Conservation (phyloP, 2,329 filamentous ascomycete species). For the Fusarium pilosicola region DNA sequence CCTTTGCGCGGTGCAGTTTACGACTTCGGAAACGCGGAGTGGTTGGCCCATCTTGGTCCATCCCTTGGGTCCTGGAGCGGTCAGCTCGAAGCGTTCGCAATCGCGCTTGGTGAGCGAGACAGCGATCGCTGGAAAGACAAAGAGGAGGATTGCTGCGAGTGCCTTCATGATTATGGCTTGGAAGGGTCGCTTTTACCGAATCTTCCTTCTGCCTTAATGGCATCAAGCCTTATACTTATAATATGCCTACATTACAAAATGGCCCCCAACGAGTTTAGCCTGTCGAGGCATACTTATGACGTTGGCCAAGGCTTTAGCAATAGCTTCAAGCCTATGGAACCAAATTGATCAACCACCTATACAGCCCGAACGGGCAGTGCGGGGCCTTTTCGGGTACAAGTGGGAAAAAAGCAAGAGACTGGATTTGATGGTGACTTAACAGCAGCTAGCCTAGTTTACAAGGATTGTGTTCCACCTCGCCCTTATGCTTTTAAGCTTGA, state of each 20-base stretch:
- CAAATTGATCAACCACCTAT: too few relatives aligned
- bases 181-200: too few relatives aligned
- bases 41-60: background rate
- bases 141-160: too few relatives aligned
- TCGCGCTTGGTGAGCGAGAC: background rate
- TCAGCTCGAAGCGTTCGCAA: background rate
- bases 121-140: accelerated
- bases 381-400: background rate
- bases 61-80: background rate
- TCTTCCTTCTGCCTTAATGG: accelerated
- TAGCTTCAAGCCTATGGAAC: background rate
- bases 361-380: too few relatives aligned
- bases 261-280: background rate
- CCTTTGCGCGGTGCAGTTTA: background rate
- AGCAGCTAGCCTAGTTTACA: background rate
- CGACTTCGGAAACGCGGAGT: background rate
- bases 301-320: background rate
- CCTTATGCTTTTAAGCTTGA: background rate
- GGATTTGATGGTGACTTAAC: background rate
- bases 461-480: background rate
- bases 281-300: background rate
- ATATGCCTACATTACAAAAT: background rate
- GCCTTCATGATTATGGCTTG: accelerated
- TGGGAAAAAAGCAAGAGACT: background rate
- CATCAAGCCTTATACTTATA: background rate